These are phyloP conservation scores for Fraxinus dipetala DNA, from an alignment of 305 asterid species.

Conservation along the genomic window DNA sequence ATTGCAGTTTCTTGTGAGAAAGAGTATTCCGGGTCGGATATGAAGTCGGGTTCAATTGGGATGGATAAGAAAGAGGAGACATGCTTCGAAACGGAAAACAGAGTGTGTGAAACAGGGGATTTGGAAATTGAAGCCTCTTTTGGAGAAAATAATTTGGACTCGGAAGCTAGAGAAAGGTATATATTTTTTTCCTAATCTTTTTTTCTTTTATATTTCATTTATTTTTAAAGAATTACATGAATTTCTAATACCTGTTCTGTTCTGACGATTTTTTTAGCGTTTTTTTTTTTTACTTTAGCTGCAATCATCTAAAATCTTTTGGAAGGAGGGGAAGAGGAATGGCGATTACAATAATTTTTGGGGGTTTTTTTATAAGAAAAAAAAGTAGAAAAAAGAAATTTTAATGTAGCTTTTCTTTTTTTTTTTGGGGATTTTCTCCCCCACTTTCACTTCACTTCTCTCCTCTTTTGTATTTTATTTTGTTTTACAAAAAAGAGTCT, in stretches of 20 bases:
- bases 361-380: neutral
- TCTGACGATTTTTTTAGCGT: neutral
- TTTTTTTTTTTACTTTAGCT: neutral
- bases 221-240: neutral
- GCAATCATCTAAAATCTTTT: neutral
- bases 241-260: neutral
- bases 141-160: conserved; percentile 55
- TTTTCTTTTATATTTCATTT: neutral
- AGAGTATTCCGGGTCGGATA: conserved; percentile 7
- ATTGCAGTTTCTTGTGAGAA: neutral
- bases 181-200: neutral
- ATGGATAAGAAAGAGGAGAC: conserved; percentile 24
- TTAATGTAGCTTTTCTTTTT: neutral
- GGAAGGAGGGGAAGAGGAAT: neutral
- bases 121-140: conserved; percentile 50
- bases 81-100: conserved; percentile 11
- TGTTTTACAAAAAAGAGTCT: neutral
- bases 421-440: neutral
- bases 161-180: conserved; percentile 52
- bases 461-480: neutral
- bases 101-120: conserved; percentile 31
- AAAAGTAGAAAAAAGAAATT: neutral
- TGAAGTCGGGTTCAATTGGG: conserved; percentile 30
- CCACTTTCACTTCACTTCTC: neutral
- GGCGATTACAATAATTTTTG: neutral